A percentile compares a stretch with the other conserved stretches of the same genome.
Conservation (phyloP, 2,329 filamentous ascomycete genomes). For the Orbilia blumenaviensis region DNA sequence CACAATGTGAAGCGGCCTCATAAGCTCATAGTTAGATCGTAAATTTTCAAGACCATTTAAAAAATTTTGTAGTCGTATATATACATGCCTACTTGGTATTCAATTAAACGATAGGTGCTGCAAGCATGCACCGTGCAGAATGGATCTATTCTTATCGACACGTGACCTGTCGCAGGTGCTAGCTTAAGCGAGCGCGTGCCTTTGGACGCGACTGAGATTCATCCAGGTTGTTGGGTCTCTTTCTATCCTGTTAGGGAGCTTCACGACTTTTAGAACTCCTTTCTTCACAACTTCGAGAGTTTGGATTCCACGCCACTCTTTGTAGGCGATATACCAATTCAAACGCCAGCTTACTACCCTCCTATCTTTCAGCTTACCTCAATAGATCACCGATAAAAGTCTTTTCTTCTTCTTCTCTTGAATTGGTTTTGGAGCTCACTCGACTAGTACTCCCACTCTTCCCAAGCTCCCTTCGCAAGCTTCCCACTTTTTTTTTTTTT, state of each 20-base stretch:
- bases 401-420: neutral
- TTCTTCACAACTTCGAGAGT: neutral
- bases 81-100: no score
- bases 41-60: no score
- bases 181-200: conserved; percentile 36
- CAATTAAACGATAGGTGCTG: no score
- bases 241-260: conserved; percentile 4
- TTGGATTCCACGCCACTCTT: neutral
- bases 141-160: conserved; percentile 23
- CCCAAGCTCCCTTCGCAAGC: neutral
- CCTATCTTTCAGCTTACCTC: neutral
- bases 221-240: conserved; percentile 28
- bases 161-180: conserved; percentile 6
- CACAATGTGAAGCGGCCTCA: neutral
- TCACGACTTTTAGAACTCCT: neutral
- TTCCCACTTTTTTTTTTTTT: neutral
- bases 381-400: neutral
- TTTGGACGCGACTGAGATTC: conserved; percentile 29
- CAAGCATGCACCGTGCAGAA: no score
- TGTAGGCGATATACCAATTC: neutral
- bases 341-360: neutral
- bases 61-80: neutral
- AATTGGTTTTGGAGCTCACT: neutral
- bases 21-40: no score
- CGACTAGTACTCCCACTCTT: neutral